phyloP scores from a whole-genome alignment of 176 grass and related monocot species.

The Triticum dicoccoides region DNA sequence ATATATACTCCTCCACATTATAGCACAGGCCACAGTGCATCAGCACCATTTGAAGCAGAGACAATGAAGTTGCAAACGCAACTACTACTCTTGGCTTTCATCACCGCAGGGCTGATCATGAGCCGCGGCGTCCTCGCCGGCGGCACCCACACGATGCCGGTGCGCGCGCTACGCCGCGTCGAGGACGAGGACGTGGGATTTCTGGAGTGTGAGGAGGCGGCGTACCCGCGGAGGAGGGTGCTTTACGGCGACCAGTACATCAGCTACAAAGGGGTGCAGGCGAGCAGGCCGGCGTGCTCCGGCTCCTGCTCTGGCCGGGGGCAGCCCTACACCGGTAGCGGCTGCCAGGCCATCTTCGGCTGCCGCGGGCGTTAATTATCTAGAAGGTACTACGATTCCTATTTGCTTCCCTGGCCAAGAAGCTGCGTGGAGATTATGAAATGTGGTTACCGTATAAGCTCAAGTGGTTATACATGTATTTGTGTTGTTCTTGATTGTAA shows the following conservation, averaged over 20 bases:
- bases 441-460: too few relatives aligned
- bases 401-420: too few relatives aligned
- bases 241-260: background rate
- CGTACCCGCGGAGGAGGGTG: constrained; percentile 23
- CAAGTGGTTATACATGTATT: too few relatives aligned
- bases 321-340: background rate
- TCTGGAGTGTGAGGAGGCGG: background rate
- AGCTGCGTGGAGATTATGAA: too few relatives aligned
- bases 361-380: background rate
- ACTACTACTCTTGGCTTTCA: background rate
- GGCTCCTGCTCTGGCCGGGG: constrained; percentile 18
- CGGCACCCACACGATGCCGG: background rate
- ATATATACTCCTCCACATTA: background rate
- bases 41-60: too few relatives aligned
- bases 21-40: background rate
- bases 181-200: background rate
- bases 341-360: background rate
- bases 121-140: background rate
- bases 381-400: background rate
- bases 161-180: background rate
- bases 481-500: too few relatives aligned
- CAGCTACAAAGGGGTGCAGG: background rate
- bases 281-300: constrained; percentile 20
- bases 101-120: background rate
- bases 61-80: background rate